Conservation (phyloP, 2,329 filamentous ascomycete genomes). For the Orbilia ellipsospora region DNA sequence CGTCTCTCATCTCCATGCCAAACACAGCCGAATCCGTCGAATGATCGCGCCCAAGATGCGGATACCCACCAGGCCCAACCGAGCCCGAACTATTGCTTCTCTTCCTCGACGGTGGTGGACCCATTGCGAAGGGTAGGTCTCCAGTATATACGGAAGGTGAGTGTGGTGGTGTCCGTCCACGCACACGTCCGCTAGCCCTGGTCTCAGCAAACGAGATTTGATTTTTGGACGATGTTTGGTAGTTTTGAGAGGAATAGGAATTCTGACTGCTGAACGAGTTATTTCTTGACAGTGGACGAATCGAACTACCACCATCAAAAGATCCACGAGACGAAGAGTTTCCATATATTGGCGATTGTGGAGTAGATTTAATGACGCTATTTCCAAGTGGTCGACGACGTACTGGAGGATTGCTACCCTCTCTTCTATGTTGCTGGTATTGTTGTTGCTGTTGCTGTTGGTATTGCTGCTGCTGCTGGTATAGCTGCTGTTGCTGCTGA, state of each 20-base stretch:
- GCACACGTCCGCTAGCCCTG: constrained; percentile 6
- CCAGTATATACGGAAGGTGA: constrained; percentile 16
- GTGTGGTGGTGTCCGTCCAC: constrained; percentile 9
- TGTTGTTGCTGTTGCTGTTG: constrained; percentile 4
- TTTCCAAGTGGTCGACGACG: constrained; percentile 48
- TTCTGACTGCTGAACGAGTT: constrained; percentile 49
- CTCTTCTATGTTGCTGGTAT: constrained; percentile 3
- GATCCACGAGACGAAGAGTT: constrained; percentile 10
- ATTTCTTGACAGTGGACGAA: constrained; percentile 21
- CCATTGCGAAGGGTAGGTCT: constrained; percentile 37
- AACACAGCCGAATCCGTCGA: constrained; percentile 23
- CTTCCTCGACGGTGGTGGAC: constrained; percentile 16
- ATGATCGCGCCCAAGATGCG: constrained; percentile 36
- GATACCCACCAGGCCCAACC: constrained; percentile 39
- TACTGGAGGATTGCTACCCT: constrained; percentile 10
- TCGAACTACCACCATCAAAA: constrained; percentile 10
- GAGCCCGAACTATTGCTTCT: constrained; percentile 38
- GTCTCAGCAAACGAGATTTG: constrained; percentile 31
- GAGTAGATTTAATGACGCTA: constrained; percentile 32
- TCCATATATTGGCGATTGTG: constrained; percentile 27
- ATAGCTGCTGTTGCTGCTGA: constrained; percentile 3
- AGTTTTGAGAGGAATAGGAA: constrained; percentile 38
- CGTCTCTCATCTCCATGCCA: constrained; percentile 38
- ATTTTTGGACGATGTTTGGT: constrained; percentile 25
- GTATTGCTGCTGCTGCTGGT: constrained; percentile 3